phyloP scores from a whole-genome alignment of 1,139 yeast genomes.

The Geotrichum australiense region DNA sequence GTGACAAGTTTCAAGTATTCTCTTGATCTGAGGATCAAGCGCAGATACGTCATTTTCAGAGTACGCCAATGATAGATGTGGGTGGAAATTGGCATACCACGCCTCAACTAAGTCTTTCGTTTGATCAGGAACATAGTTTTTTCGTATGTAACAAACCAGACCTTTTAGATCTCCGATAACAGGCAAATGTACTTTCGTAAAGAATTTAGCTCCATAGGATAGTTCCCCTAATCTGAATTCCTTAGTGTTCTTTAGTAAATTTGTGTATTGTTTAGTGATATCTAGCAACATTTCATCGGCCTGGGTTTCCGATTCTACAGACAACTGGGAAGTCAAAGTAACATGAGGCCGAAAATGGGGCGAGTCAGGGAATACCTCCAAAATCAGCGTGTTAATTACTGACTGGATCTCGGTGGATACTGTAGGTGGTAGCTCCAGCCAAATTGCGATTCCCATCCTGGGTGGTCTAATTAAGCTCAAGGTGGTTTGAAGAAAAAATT shows the following conservation, averaged over 20 bases:
- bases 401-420: not conserved
- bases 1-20: not conserved
- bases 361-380: conserved; percentile 1
- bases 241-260: not conserved
- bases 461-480: not conserved
- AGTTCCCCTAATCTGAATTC: not conserved
- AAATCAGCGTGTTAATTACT: not conserved
- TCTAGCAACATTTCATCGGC: not conserved
- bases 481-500: no score
- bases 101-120: not conserved
- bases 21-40: not conserved
- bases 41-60: not conserved
- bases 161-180: not conserved
- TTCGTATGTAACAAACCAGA: not conserved
- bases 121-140: not conserved
- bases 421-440: conserved; percentile 6
- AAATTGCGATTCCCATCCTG: conserved; percentile 7
- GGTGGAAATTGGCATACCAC: conserved; percentile 1
- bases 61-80: conserved; percentile 8
- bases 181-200: conserved; percentile 3
- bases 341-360: conserved; percentile 8
- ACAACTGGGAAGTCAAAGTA: conserved; percentile 6
- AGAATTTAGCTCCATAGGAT: conserved; percentile 1
- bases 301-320: not conserved
- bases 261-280: not conserved